Evolutionary conservation across 202 grass and related monocot species (phyloP).

Genomic region (Eragrostis tef): DNA sequence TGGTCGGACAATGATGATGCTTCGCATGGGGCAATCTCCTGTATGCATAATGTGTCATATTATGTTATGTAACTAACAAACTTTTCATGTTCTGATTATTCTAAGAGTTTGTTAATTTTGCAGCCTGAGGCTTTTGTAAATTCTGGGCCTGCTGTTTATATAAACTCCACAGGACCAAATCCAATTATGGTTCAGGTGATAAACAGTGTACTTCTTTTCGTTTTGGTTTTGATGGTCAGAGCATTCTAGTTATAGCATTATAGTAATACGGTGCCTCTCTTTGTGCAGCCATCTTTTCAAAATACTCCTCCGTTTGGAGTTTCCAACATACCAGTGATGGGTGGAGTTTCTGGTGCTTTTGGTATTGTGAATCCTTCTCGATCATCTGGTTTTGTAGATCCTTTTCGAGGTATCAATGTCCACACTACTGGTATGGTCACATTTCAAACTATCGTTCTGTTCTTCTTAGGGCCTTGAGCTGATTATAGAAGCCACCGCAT

Average conservation of each 20-base stretch:
- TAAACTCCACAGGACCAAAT: constrained; percentile 83
- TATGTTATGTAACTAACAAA: constrained; percentile 1
- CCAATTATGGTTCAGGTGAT: constrained; percentile 98
- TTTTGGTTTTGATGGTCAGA: constrained; percentile 36
- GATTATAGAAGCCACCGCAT: not conserved
- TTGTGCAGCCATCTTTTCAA: constrained; percentile 79
- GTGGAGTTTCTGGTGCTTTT: constrained; percentile 69
- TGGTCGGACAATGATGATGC: constrained; percentile 89
- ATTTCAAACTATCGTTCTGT: not conserved
- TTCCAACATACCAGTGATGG: constrained; percentile 57
- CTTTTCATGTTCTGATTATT: constrained; percentile 8
- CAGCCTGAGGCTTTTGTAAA: constrained; percentile 88
- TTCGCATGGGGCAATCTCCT: constrained; percentile 74
- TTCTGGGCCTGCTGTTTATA: constrained; percentile 82
- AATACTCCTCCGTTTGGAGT: constrained; percentile 60
- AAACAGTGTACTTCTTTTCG: constrained; percentile 14
- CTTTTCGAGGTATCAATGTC: constrained; percentile 49
- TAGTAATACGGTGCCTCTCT: constrained; percentile 26
- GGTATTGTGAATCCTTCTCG: constrained; percentile 59
- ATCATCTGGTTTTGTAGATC: constrained; percentile 48
- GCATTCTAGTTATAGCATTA: constrained; percentile 21
- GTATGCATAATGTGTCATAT: constrained; percentile 60
- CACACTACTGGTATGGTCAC: constrained; percentile 56
- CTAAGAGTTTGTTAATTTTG: constrained; percentile 41
- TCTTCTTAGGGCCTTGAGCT: not conserved